Base-by-base conservation (phyloP, 164 flowering plant species). In the Liquidambar formosana region DNA sequence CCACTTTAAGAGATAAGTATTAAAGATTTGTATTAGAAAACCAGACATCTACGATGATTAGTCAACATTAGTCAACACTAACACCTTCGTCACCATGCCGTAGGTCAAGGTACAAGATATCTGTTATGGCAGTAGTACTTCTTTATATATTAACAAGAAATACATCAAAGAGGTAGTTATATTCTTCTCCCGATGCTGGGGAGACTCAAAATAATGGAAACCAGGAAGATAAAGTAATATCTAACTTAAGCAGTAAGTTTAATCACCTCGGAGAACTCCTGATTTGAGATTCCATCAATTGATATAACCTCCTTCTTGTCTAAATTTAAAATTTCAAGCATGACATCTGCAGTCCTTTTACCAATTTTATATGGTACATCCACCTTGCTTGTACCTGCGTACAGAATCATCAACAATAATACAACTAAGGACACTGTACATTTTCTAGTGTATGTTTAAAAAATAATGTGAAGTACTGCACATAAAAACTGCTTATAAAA, bases 191-290 rank as follows among this genome's bases (percentile, higher is more conserved):
- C 11, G n/a, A 28, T 28, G 18, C 6, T 60, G 19, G 5, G 22
- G 21, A 27, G 21, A 27, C 11, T 54, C 28, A 54, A 54, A 23
- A 54, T 33, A 54, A 11, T 23, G 26, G 58, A 54, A 54, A 19
- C 23, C 19, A 8, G 23, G 41, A 57, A 54, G 26, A 1, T 8
- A 57, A 57, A 33, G 41, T 2, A 33, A 33, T 33, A 33, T 13
- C 14, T 23, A 38, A 8, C 26, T 26, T 16, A 57, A 26, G n/a
- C 61, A 57, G 21, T 26, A 3, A 23, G 8, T n/a, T 62, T 41
- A 43, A 44, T 66, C 70, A 81, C 87, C 87, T 81, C 81, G 43
- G 83, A 71, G 69, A 84, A 81, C 12, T 84, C 85, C 64, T 81
- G 82, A 65, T 81, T 73, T 63, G 87, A 81, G 52, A 81, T 77